Conservation (phyloP, 306 rosid species). For the Coriaria nepalensis region DNA sequence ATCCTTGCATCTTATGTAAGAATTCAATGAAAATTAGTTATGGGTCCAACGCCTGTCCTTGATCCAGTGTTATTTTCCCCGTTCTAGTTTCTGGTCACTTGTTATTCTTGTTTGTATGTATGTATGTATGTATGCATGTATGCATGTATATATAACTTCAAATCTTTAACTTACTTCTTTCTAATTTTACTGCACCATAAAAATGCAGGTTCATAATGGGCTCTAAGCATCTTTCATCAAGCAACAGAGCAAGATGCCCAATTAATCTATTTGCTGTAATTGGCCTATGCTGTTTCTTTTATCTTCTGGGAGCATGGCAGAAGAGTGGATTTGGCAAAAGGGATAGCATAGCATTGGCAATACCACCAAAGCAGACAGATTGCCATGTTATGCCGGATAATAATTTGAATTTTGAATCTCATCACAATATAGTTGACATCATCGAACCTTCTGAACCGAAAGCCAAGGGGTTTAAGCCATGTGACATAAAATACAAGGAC, state of each 20-base stretch:
- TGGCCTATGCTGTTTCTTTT: conserved; percentile 73
- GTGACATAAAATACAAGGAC: conserved; percentile 49
- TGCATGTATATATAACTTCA: background rate
- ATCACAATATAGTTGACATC: conserved; percentile 44
- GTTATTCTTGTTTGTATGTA: background rate
- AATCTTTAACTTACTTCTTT: background rate
- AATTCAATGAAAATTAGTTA: no score
- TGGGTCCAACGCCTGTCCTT: background rate
- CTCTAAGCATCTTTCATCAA: conserved; percentile 39
- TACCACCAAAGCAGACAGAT: conserved; percentile 41
- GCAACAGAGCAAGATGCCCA: conserved; percentile 49
- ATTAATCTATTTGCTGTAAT: conserved; percentile 66
- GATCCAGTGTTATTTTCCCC: background rate
- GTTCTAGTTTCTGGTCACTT: no score
- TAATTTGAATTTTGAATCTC: conserved; percentile 67
- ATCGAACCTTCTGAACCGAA: conserved; percentile 42
- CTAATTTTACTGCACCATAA: background rate
- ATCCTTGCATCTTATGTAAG: no score
- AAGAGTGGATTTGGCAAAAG: conserved; percentile 80
- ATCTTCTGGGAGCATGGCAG: conserved; percentile 97
- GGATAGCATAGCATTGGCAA: conserved; percentile 52
- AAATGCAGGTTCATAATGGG: conserved; percentile 44
- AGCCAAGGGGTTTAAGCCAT: conserved; percentile 54
- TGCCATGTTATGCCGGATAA: conserved; percentile 31
- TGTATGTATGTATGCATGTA: background rate